phyloP scores from a whole-genome alignment of 129 eudicot species.

The Sambucus nigra region DNA sequence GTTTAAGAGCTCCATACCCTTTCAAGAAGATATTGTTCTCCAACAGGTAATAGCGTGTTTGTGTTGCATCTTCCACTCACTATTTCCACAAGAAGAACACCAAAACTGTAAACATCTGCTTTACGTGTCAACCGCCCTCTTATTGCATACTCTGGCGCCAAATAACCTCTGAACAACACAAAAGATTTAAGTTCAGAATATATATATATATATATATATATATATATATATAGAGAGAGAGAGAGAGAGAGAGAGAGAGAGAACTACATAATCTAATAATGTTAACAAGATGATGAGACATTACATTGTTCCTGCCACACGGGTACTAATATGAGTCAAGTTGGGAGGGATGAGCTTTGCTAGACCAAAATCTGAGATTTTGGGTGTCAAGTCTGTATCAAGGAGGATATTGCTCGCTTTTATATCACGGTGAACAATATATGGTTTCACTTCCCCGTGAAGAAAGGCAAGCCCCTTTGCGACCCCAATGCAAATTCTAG shows the following conservation, averaged over 20 bases:
- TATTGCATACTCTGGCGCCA: constrained; percentile 96
- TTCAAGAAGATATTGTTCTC: constrained; percentile 82
- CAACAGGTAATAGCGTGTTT: constrained; percentile 57
- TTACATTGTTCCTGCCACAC: constrained; percentile 85
- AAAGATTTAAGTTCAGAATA: not conserved
- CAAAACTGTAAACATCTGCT: constrained; percentile 88
- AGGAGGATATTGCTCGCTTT: constrained; percentile 80
- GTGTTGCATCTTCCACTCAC: constrained; percentile 82
- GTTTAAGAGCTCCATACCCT: constrained; percentile 46
- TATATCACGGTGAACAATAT: constrained; percentile 67
- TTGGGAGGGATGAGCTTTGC: constrained; percentile 67
- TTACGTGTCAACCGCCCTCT: constrained; percentile 86
- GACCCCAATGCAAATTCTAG: constrained; percentile 49
- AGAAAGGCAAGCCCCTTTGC: constrained; percentile 75
- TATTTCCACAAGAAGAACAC: constrained; percentile 91
- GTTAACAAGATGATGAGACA: not conserved
- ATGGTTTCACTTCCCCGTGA: constrained; percentile 73
- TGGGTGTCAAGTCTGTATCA: constrained; percentile 56
- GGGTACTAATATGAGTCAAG: constrained; percentile 73
- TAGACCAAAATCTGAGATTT: constrained; percentile 73
- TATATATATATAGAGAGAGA: too few species aligned
- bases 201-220: too few species aligned
- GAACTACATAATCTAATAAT: too few species aligned
- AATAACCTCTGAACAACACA: constrained; percentile 63
- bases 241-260: not conserved